phyloP scores from a whole-genome alignment of 768 basidiomycete genomes.

The Lyophyllum decastes region DNA sequence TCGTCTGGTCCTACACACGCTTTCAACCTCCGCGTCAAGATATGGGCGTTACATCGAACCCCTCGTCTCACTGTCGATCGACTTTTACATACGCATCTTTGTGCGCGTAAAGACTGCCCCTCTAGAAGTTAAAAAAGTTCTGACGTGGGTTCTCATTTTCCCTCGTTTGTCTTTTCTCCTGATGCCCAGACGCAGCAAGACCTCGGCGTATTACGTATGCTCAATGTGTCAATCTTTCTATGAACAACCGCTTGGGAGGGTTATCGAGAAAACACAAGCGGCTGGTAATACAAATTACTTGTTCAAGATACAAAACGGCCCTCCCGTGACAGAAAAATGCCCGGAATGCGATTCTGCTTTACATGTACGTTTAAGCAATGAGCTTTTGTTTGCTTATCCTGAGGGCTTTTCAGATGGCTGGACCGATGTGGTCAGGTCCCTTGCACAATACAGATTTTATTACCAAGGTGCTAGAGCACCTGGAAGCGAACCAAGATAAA shows the following conservation, averaged over 20 bases:
- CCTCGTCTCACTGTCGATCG: conserved; percentile 87
- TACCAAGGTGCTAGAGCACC: conserved; percentile 69
- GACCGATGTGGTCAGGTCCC: conserved; percentile 96
- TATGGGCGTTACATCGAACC: conserved; percentile 94
- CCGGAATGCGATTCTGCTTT: conserved; percentile 77
- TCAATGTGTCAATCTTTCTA: conserved; percentile 79
- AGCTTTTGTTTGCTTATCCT: neutral
- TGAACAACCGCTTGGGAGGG: conserved; percentile 82
- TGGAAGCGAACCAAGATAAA: conserved; percentile 57
- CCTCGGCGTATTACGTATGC: conserved; percentile 84
- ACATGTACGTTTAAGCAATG: conserved; percentile 55
- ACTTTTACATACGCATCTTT: conserved; percentile 95
- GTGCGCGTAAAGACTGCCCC: conserved; percentile 75
- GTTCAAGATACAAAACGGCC: conserved; percentile 76
- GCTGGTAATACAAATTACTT: conserved; percentile 59
- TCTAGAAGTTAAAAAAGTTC: conserved; percentile 79
- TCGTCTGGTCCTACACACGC: conserved; percentile 83
- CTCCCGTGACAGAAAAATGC: conserved; percentile 67
- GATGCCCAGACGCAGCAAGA: conserved; percentile 59
- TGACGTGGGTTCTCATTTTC: conserved; percentile 49
- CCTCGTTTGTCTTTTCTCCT: neutral
- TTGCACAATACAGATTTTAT: conserved; percentile 81
- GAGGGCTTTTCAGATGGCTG: conserved; percentile 62
- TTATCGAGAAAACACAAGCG: conserved; percentile 56
- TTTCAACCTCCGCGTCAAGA: conserved; percentile 85